Base-by-base conservation (phyloP, 805 yeast species). In the Yamadazyma ubonensis region DNA sequence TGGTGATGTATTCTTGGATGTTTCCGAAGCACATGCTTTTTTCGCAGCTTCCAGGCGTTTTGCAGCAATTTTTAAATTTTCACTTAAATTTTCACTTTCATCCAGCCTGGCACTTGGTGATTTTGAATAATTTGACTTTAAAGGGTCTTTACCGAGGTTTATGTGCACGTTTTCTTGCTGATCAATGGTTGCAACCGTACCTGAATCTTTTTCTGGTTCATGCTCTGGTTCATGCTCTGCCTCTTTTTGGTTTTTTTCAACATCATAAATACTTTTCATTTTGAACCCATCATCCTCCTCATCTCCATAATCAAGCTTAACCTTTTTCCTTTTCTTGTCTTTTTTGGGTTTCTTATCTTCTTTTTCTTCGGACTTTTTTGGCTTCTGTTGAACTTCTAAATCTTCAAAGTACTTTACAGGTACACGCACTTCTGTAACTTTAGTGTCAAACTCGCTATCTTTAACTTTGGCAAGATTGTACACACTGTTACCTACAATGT, bases 401-500 rank as follows among this genome's bases (percentile, higher is more conserved):
- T 72, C 78, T 9, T 64, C 70, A 53, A 81, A 82, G 57, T 62
- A 80, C 3, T 71, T 72, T 6, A 66, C 60, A 2, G 72, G 52
- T 2, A 81, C 70, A 38, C 67, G 71, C 5, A 66, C 53, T 2
- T 53, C 57, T 17, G 12, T n/a, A 11, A 83, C 67, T 4, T 56
- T 67, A 6, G 59, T 68, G 16, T 58, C 63, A 30, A 70, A 39
- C 46, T 78, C 83, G 10, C 72, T 64, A 28, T 73, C 75, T 3
- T 67, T 55, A 4, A 83, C 78, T 33, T 66, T 64, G 25, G 73
- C 55, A 10, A 79, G 72, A 21, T 66, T 75, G 59, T 69, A 84
- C 4, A 78, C 67, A 0, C 81, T 64, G 23, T 76, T 76, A 3
- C 78, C 86, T 2, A 71, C 71, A 10, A 82, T 63, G 43, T 75